phyloP scores from a whole-genome alignment of 371 early-diverging fungal genomes.

The Zychaea mexicana region DNA sequence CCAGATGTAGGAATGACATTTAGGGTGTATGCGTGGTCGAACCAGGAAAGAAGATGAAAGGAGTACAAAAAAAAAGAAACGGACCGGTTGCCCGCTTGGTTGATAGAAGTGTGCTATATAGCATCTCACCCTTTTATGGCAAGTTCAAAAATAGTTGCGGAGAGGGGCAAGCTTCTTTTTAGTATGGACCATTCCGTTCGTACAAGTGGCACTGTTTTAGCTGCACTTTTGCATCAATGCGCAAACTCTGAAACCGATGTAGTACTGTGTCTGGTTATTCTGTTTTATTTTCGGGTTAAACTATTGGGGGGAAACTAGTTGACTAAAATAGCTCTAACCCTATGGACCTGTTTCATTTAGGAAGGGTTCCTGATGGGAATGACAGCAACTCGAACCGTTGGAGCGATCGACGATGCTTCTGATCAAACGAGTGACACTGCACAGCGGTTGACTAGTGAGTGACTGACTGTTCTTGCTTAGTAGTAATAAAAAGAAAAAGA shows the following conservation, averaged over 20 bases:
- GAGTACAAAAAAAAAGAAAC: background rate
- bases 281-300: too few relatives aligned
- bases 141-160: too few relatives aligned
- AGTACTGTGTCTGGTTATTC: too few relatives aligned
- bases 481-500: background rate
- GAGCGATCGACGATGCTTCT: constrained; percentile 8
- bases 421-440: constrained; percentile 2
- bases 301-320: too few relatives aligned
- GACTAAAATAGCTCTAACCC: too few relatives aligned
- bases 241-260: constrained; percentile 17
- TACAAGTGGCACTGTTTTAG: constrained; percentile 19
- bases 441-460: constrained; percentile 13
- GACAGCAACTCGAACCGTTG: constrained; percentile 3
- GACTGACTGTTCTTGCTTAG: too few relatives aligned
- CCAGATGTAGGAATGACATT: constrained; percentile 36
- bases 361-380: constrained; percentile 23
- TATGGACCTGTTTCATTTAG: background rate
- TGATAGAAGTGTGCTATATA: too few relatives aligned
- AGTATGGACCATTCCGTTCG: constrained; percentile 14
- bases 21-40: background rate
- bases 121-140: too few relatives aligned
- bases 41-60: background rate
- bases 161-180: background rate
- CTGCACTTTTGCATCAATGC: constrained; percentile 18
- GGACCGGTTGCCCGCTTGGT: too few relatives aligned